Conservation (phyloP, 176 grass and related monocot genomes). For the Zoysia pacifica region DNA sequence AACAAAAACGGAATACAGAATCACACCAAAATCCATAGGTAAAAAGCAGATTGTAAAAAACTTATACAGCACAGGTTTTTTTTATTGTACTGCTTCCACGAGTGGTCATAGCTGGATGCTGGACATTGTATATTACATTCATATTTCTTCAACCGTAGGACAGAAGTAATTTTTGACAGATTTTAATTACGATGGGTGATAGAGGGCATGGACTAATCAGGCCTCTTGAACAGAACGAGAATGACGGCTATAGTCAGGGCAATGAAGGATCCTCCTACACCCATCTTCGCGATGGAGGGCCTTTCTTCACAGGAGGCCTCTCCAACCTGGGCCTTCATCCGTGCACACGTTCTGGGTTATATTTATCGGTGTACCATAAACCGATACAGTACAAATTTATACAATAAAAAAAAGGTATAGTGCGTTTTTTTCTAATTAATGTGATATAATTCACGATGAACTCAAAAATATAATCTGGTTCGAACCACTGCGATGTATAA, state of each 20-base stretch:
- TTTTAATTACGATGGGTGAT: neutral
- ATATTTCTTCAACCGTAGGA: constrained; percentile 8
- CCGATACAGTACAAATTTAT: too few species aligned
- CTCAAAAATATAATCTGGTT: too few species aligned
- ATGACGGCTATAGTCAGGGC: constrained; percentile 58
- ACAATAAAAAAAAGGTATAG: too few species aligned
- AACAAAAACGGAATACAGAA: neutral
- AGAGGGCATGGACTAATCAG: constrained; percentile 21
- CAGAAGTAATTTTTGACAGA: constrained; percentile 46
- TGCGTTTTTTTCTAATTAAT: too few species aligned
- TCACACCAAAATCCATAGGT: neutral
- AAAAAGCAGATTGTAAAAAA: neutral
- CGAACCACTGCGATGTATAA: too few species aligned
- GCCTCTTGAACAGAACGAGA: constrained; percentile 72
- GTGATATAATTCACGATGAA: too few species aligned
- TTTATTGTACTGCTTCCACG: constrained; percentile 27
- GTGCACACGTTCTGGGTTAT: constrained; percentile 61
- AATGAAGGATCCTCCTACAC: constrained; percentile 54
- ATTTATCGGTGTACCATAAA: too few species aligned
- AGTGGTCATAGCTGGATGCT: neutral
- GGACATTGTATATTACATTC: constrained; percentile 8
- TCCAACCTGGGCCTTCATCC: neutral
- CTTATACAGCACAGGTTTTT: neutral
- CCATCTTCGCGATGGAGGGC: neutral
- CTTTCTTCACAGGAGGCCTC: constrained; percentile 16